These are phyloP conservation scores for Capsicum chinense DNA, from an alignment of 257 asterid species.

Conservation along the genomic window DNA sequence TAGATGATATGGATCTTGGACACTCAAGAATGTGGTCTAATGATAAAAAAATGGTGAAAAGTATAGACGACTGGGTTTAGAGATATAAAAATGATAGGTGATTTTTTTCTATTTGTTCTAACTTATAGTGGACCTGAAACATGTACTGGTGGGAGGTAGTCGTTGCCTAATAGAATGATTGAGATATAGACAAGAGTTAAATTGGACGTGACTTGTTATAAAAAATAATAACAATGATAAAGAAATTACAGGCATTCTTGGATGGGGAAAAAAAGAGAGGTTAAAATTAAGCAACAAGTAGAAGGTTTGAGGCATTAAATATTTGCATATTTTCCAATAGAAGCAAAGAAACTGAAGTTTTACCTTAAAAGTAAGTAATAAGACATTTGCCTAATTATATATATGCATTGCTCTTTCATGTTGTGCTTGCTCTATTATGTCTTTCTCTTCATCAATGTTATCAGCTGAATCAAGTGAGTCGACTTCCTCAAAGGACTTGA, in stretches of 20 bases:
- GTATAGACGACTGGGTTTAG: not conserved
- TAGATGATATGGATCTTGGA: not conserved
- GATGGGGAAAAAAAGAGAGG: not conserved
- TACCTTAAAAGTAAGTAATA: constrained; percentile 73
- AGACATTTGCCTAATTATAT: constrained; percentile 69
- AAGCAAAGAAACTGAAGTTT: not conserved
- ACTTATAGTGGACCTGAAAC: no score
- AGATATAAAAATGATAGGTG: not conserved
- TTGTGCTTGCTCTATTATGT: constrained; percentile 49
- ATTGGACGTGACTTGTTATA: no score
- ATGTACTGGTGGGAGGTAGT: no score
- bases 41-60: not conserved
- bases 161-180: no score
- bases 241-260: no score
- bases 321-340: not conserved
- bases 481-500: constrained; percentile 60
- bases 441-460: constrained; percentile 53
- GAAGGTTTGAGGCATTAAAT: not conserved
- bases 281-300: not conserved
- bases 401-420: constrained; percentile 74
- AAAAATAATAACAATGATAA: no score
- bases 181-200: no score
- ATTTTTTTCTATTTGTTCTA: no score
- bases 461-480: constrained; percentile 51
- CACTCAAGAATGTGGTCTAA: not conserved